Evolutionary conservation across 2,329 filamentous ascomycete genomes (phyloP), one percentile per base, ranked within the genome.

Genomic region (Trichophyton rubrum): DNA sequence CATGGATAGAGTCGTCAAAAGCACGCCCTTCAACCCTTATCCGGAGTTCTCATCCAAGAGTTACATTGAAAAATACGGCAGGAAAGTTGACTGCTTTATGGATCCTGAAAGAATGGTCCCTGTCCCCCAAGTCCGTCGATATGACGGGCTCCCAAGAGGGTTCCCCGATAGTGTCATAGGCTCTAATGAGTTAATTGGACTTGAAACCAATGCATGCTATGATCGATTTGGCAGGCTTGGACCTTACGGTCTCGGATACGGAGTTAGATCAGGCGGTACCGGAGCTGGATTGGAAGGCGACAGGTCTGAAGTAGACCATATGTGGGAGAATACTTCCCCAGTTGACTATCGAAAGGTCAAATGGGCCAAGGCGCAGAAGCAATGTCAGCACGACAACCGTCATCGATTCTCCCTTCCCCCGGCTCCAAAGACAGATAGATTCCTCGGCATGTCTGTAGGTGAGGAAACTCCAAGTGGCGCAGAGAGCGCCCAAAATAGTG

Each of bases 171-270:
- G 90, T 62, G 83, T 89, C 1, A 82, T 92, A 68, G 93, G 93
- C n/a, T 95, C 90, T 0, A 91, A 96, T 68, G 84, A 90, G 8
- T 73, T 92, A 45, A 74, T 97, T 11, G 86, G 85, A 0, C 77
- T 97, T 40, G 83, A 87, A 17, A 84, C 95, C 65, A 87, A 95
- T 68, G 83, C 96, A 55, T 99, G 93, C 75, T 96, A 96, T 69
- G 93, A 99, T 66, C 82, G 93, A 1, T 95, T 89, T 70, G 92
- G 92, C 2, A 83, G 90, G 64, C 83, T 93, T 33, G 91, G 89
- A 0, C 88, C 92, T 0, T 99, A 99, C 67, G 92, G 92, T 0
- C 83, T 90, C 63, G 92, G 92, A 7, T 97, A 97, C 72, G 89
- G 87, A 35, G 78, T 81, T 38, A 84, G 85, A 61, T 84, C 81